Conservation (phyloP, 331 rosid genomes). For the Stylosanthes scabra region DNA sequence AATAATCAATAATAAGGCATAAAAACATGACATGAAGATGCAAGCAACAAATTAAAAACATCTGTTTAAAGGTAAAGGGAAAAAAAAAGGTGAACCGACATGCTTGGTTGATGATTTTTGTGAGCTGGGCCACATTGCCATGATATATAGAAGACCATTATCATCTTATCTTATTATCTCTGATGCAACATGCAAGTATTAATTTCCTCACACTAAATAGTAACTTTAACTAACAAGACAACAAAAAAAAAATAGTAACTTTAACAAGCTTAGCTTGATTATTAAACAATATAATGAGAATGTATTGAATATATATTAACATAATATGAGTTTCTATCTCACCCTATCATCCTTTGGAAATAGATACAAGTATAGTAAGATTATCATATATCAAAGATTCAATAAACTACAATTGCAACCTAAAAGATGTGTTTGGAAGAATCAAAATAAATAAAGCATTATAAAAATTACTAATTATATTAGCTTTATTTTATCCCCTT, state of each 20-base stretch:
- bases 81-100: conserved; percentile 31
- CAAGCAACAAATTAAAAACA: conserved; percentile 27
- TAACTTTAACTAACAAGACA: neutral
- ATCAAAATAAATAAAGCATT: no score
- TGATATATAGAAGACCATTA: conserved; percentile 25
- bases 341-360: no score
- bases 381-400: neutral
- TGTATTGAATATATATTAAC: no score
- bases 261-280: no score
- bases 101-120: conserved; percentile 36
- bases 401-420: neutral
- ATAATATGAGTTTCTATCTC: no score
- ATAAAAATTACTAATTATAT: no score
- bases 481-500: neutral
- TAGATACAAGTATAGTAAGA: no score
- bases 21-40: conserved; percentile 20
- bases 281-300: no score
- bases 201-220: conserved; percentile 15
- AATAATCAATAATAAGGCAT: neutral
- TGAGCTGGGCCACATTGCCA: conserved; percentile 20
- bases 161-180: neutral
- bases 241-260: no score
- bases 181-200: conserved; percentile 21
- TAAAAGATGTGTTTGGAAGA: no score
- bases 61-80: neutral